Conservation (phyloP, 257 asterid species). For the Gynochthodes officinalis region DNA sequence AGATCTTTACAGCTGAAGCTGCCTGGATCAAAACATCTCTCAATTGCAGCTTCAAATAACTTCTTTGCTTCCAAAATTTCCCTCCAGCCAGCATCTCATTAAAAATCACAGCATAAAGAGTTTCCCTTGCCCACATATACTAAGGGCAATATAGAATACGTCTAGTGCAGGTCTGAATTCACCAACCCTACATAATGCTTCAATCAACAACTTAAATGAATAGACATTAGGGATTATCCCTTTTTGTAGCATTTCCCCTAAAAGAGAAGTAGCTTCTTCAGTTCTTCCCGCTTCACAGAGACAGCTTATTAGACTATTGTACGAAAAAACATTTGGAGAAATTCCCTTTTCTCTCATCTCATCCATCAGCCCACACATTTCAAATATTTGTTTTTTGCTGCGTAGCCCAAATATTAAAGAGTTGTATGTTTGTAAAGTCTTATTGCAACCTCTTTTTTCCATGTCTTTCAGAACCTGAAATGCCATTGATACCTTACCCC, state of each 20-base stretch:
- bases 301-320: constrained; percentile 59
- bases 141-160: constrained; percentile 53
- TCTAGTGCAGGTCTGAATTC: constrained; percentile 89
- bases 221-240: constrained; percentile 55
- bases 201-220: constrained; percentile 61
- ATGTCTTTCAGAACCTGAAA: constrained; percentile 91
- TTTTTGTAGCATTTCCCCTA: constrained; percentile 77
- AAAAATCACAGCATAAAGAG: constrained; percentile 59
- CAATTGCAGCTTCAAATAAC: constrained; percentile 68
- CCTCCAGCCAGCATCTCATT: constrained; percentile 72
- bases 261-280: constrained; percentile 69
- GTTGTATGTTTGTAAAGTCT: constrained; percentile 72
- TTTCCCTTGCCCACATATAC: constrained; percentile 61
- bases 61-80: constrained; percentile 59
- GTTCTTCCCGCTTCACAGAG: constrained; percentile 66
- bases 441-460: constrained; percentile 79
- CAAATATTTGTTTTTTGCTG: constrained; percentile 62
- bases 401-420: constrained; percentile 64
- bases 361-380: constrained; percentile 79
- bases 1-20: constrained; percentile 62
- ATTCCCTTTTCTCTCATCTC: constrained; percentile 85
- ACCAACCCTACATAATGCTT: constrained; percentile 70
- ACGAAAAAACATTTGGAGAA: constrained; percentile 67
- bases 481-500: constrained; percentile 81
- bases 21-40: constrained; percentile 50